Evolutionary conservation across 306 rosid genomes (phyloP), one percentile per base, ranked within the genome.

Genomic region (Inga leiocalycina): DNA sequence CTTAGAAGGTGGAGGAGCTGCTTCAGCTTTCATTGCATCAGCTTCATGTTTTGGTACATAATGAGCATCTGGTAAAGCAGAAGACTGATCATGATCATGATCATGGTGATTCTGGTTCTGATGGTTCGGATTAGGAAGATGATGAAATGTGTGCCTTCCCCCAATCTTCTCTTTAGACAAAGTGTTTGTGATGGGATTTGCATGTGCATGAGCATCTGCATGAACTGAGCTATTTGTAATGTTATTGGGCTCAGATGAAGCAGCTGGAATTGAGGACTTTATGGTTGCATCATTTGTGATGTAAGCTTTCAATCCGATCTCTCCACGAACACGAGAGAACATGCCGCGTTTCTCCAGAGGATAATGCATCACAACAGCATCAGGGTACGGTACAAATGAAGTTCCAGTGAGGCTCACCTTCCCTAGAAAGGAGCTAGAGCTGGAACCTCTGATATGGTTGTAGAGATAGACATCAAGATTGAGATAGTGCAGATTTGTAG

Each of bases 291-390:
- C 83, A 86, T 91, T 85, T 13, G 95, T 92, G 11, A 94, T 69
- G 85, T 86, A 94, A 68, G 90, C 90, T 84, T 89, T 94, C 15
- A 92, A 88, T 80, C 97, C 96, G 35, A 94, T 84, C 85, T 94
- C 97, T 72, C 98, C 98, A 83, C 97, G 89, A 1, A 92, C 98
- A 1, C 88, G 93, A 8, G 98, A 92, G 67, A 94, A 91, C 57
- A 94, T 71, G 32, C 94, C 89, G 0, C 94, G 94, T 81, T 90
- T 94, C 49, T 92, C 97, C 78, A 94, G 57, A 6, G 95, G 98
- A 79, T 90, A 94, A 84, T 94, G 98, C 89, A 94, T 68, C 37
- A 91, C 95, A 82, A 94, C 92, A 65, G 98, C 94, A 86, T 94
- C 98, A 71, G 92, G 72, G n/a, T 81, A 79, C 43, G 95, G 92